Percentiles rank a stretch among this genome's conserved stretches.
These are phyloP conservation scores for Debaryomycetaceae sp. DNA, from an alignment of 1,139 yeast genomes.

Conservation along the genomic window DNA sequence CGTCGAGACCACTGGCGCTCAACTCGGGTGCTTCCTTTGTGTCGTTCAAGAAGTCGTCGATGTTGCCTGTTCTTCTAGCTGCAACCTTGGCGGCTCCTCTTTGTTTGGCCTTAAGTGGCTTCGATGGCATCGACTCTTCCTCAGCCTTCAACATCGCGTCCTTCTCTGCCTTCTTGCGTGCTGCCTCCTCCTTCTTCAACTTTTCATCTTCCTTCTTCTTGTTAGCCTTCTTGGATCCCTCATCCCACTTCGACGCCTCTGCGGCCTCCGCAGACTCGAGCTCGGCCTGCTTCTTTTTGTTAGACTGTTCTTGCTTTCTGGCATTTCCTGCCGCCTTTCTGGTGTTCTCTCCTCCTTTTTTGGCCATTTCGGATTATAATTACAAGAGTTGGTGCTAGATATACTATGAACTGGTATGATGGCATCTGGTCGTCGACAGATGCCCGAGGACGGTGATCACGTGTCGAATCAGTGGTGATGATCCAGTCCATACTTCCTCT, in stretches of 20 bases:
- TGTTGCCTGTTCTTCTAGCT: constrained; percentile 58
- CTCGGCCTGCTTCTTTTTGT: constrained; percentile 56
- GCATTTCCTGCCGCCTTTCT: constrained; percentile 72
- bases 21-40: constrained; percentile 51
- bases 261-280: constrained; percentile 45
- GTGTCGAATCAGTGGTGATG: neutral
- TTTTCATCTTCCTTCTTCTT: constrained; percentile 66
- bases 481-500: neutral
- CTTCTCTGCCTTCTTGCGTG: constrained; percentile 62
- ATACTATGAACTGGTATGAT: neutral
- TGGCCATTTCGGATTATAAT: constrained; percentile 43
- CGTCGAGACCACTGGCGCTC: constrained; percentile 72
- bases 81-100: constrained; percentile 75
- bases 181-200: constrained; percentile 61
- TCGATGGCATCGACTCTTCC: constrained; percentile 58
- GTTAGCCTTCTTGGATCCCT: constrained; percentile 68
- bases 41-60: constrained; percentile 58
- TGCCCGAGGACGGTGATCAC: neutral
- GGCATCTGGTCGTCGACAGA: neutral
- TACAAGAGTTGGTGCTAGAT: no score
- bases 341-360: constrained; percentile 55
- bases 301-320: constrained; percentile 64
- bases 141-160: constrained; percentile 60
- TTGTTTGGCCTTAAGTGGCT: constrained; percentile 50
- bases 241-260: constrained; percentile 67